Evolutionary conservation across 2,329 filamentous ascomycete genomes (phyloP).

Genomic region (Claviceps sp.): DNA sequence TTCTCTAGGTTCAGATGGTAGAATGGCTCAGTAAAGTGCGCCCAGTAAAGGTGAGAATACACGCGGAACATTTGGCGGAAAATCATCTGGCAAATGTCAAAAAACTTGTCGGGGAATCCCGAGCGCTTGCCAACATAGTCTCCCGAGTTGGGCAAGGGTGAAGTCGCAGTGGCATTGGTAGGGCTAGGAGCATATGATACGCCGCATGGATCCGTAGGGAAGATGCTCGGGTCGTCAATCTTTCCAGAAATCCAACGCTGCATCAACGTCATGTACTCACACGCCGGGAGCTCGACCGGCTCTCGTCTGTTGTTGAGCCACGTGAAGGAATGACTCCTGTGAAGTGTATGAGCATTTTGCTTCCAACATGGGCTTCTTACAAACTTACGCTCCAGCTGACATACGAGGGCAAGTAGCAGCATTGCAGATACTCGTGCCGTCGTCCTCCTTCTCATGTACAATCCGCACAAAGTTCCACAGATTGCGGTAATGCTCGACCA

Average conservation of each 20-base stretch:
- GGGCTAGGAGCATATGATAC: conserved; percentile 54
- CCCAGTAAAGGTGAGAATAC: conserved; percentile 95
- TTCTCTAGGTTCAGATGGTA: conserved; percentile 73
- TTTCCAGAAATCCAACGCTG: conserved; percentile 97
- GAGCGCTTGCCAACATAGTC: conserved; percentile 86
- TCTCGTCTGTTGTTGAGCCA: conserved; percentile 84
- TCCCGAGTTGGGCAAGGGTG: conserved; percentile 45
- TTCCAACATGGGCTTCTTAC: neutral
- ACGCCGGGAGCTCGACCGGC: conserved; percentile 82
- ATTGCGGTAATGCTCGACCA: conserved; percentile 84
- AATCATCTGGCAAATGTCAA: conserved; percentile 82
- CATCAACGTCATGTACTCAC: conserved; percentile 89
- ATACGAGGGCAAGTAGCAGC: conserved; percentile 73
- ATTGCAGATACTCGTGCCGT: conserved; percentile 71
- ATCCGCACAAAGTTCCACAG: conserved; percentile 82
- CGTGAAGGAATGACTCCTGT: conserved; percentile 81
- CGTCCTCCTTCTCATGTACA: conserved; percentile 73
- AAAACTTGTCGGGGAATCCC: conserved; percentile 83
- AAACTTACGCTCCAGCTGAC: conserved; percentile 83
- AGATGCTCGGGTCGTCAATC: conserved; percentile 78
- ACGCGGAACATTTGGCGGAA: conserved; percentile 98
- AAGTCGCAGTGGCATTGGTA: conserved; percentile 42
- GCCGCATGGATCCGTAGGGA: conserved; percentile 70
- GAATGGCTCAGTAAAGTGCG: conserved; percentile 76
- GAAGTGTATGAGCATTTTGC: neutral